Base-by-base conservation (phyloP, 2,329 filamentous ascomycete genomes). In the Cadophora luteo-olivacea region DNA sequence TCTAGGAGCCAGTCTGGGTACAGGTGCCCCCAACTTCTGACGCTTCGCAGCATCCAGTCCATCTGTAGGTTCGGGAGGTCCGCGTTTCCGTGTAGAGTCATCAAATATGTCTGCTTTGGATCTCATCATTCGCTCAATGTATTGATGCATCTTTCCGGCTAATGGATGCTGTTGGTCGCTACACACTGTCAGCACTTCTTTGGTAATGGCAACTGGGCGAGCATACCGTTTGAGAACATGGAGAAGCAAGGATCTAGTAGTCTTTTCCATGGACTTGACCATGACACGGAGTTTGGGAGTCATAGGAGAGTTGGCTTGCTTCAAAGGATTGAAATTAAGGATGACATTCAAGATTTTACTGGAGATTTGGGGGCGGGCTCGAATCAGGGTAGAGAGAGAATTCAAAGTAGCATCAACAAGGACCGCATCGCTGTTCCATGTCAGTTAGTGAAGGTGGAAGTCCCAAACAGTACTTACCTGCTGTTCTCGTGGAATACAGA, bases 221-320 rank as follows among this genome's bases (percentile, higher is more conserved):
- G 70, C 84, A 73, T 84, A 92, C 91, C 89, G 87, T 82, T 95
- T 95, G 73, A 91, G 84, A 64, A 97, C 83, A 80, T 97, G 94
- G 64, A 94, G 86, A 49, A 98, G 84, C 58, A 99, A 82, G 73
- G 94, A 89, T 75, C 94, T 88, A 3, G 92, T 92, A 29, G 96
- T 99, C 78, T 97, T 93, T 79, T 97, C 95, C 89, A 99, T 96
- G 5, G 95, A 98, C 80, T 91, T 93, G 70, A 97, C 86, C 75
- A 95, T 88, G 69, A 99, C 91, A 74, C 91, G 93, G 61, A 88
- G 87, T 77, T 90, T 93, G 2, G 93, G 87, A 0, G 92, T 95
- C 83, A 97, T 87, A 3, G 91, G 90, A 1, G 89, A 88, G 75
- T 88, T 91, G 67, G 92, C 92, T 72, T 93, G 87, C 79, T 92